These are phyloP conservation scores for Bisporella sp. DNA, from an alignment of 2,329 filamentous ascomycete species.

Conservation along the genomic window DNA sequence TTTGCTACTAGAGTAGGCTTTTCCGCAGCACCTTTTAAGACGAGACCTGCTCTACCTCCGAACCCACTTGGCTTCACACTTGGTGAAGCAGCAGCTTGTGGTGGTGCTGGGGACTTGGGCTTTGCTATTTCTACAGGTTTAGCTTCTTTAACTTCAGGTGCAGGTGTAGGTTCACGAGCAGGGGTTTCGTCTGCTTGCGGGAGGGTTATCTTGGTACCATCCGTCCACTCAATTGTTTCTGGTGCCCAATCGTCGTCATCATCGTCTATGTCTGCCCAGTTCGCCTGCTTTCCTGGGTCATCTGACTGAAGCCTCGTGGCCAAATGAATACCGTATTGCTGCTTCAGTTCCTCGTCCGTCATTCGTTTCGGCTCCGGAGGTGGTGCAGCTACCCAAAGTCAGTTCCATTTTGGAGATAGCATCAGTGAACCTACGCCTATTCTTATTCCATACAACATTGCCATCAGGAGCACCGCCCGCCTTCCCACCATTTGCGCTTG, in stretches of 20 bases:
- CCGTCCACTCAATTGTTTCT: conserved; percentile 80
- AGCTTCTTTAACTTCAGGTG: conserved; percentile 16
- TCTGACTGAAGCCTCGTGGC: conserved; percentile 72
- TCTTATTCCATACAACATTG: conserved; percentile 82
- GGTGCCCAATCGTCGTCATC: conserved; percentile 85
- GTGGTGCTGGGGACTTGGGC: conserved; percentile 25
- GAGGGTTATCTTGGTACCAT: conserved; percentile 76
- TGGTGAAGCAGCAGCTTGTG: conserved; percentile 22
- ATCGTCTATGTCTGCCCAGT: conserved; percentile 85
- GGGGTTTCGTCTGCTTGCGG: conserved; percentile 50
- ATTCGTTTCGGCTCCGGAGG: conserved; percentile 71
- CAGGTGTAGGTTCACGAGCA: conserved; percentile 18
- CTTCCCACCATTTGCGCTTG: conserved; percentile 48
- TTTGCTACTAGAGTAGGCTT: conserved; percentile 70
- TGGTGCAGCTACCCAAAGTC: conserved; percentile 42
- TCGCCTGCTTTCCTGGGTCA: conserved; percentile 62
- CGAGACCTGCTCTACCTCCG: conserved; percentile 45
- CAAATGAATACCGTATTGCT: conserved; percentile 81
- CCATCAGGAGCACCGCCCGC: conserved; percentile 51
- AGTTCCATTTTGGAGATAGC: conserved; percentile 12
- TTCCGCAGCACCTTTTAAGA: conserved; percentile 60
- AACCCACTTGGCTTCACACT: conserved; percentile 24
- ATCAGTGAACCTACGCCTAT: conserved; percentile 55
- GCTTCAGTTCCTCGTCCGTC: conserved; percentile 77
- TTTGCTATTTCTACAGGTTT: conserved; percentile 18